phyloP scores from a whole-genome alignment of 139 green algal genomes.

The Chlamydomonas sp. region DNA sequence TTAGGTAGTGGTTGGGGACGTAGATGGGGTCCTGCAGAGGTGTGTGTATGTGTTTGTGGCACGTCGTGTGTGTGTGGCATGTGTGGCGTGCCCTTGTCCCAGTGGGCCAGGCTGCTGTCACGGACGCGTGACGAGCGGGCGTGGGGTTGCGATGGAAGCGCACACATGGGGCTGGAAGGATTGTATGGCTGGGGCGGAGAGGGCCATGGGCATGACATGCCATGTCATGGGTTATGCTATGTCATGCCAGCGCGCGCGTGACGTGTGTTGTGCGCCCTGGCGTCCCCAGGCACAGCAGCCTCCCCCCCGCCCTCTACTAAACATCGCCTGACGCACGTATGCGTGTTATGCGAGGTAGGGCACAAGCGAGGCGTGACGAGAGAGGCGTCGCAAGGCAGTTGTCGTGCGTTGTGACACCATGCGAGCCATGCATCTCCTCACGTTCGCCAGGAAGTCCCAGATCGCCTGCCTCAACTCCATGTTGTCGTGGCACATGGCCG shows the following conservation, averaged over 20 bases:
- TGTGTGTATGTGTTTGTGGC: background rate
- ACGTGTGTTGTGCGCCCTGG: background rate
- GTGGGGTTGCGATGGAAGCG: background rate
- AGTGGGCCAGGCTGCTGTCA: background rate
- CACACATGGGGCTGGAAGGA: too few species aligned
- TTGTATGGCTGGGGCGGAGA: background rate
- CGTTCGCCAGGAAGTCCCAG: conserved; percentile 67
- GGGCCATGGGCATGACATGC: background rate
- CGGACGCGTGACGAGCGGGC: background rate
- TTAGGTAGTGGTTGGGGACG: conserved; percentile 61
- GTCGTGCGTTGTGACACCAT: background rate
- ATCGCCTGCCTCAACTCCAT: conserved; percentile 51
- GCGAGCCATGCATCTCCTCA: background rate
- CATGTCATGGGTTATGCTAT: too few species aligned
- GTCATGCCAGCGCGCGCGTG: too few species aligned
- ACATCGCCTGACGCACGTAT: too few species aligned
- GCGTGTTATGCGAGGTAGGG: background rate
- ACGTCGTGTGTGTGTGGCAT: too few species aligned
- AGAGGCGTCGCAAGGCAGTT: background rate
- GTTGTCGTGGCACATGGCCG: conserved; percentile 48
- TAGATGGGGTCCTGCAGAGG: conserved; percentile 63
- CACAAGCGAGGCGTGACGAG: background rate
- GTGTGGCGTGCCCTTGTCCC: background rate
- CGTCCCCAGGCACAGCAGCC: background rate
- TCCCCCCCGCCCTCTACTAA: background rate